phyloP scores from a whole-genome alignment of 2,329 filamentous ascomycete genomes.

The Aspergillus pseudoviridinutans region DNA sequence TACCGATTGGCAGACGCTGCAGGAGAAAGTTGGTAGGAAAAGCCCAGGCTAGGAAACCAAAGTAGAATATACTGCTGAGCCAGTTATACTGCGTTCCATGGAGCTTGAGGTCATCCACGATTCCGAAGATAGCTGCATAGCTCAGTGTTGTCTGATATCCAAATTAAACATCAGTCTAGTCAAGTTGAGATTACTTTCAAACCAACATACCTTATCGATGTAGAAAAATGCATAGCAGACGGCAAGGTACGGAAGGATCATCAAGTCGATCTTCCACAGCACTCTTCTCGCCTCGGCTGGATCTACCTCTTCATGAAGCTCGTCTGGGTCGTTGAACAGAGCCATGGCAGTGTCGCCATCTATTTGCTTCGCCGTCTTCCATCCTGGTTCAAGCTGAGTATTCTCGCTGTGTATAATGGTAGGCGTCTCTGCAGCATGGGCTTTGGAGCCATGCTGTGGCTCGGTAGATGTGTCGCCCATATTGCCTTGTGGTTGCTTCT shows the following conservation, averaged over 20 bases:
- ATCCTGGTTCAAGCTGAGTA: slow-evolving; percentile 19
- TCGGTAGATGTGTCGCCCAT: neutral
- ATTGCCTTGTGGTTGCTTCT: neutral
- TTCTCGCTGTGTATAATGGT: slow-evolving; percentile 27
- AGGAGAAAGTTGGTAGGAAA: slow-evolving; percentile 53
- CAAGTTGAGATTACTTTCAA: neutral
- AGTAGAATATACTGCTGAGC: slow-evolving; percentile 54
- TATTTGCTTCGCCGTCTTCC: slow-evolving; percentile 24
- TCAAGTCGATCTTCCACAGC: slow-evolving; percentile 55
- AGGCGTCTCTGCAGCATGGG: slow-evolving; percentile 19
- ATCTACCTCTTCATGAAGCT: slow-evolving; percentile 45
- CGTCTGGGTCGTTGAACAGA: slow-evolving; percentile 47
- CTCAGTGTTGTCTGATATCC: slow-evolving; percentile 50
- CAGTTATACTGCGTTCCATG: slow-evolving; percentile 57
- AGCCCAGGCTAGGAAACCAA: slow-evolving; percentile 53
- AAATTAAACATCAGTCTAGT: neutral
- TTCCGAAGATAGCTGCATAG: slow-evolving; percentile 63
- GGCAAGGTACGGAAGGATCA: slow-evolving; percentile 55
- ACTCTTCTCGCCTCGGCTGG: slow-evolving; percentile 45
- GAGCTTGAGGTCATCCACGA: slow-evolving; percentile 55
- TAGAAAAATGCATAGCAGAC: slow-evolving; percentile 55
- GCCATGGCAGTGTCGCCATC: slow-evolving; percentile 51
- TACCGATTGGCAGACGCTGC: slow-evolving; percentile 50
- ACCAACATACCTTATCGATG: slow-evolving; percentile 38
- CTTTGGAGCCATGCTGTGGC: slow-evolving; percentile 14